Evolutionary conservation across 768 basidiomycete species (phyloP).

Genomic region (Flagelloscypha sp.): DNA sequence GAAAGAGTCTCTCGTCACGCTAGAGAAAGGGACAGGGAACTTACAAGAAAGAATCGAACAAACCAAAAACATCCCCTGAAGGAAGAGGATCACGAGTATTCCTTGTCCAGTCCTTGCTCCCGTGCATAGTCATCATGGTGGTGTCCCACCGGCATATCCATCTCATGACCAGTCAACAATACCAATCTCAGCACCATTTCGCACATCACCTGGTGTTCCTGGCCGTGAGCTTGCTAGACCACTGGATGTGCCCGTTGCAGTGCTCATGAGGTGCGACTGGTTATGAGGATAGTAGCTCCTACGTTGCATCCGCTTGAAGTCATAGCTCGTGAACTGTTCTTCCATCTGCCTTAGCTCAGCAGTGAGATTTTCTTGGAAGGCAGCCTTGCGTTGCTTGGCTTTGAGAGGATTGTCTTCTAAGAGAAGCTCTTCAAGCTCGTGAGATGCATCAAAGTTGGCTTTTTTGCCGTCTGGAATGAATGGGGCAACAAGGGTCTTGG

Average conservation of each 20-base stretch:
- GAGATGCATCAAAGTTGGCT: constrained; percentile 97
- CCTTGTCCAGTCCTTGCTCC: too few relatives aligned
- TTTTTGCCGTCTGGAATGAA: constrained; percentile 97
- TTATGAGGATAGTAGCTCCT: constrained; percentile 88
- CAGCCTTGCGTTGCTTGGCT: constrained; percentile 84
- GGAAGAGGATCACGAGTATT: too few relatives aligned
- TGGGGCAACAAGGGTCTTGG: constrained; percentile 66
- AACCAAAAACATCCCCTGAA: too few relatives aligned
- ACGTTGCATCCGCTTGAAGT: constrained; percentile 86
- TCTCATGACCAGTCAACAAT: constrained; percentile 5
- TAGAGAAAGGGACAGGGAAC: too few relatives aligned
- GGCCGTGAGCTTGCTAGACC: constrained; percentile 67
- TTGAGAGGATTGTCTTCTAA: constrained; percentile 97
- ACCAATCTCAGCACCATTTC: constrained; percentile 4
- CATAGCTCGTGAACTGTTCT: constrained; percentile 93
- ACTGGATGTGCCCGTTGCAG: constrained; percentile 67
- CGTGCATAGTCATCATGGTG: too few relatives aligned
- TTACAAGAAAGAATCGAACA: too few relatives aligned
- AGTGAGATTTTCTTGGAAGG: constrained; percentile 81
- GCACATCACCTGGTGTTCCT: constrained; percentile 52
- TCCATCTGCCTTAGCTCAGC: constrained; percentile 97
- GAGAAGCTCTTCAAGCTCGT: constrained; percentile 92
- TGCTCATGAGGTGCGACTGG: constrained; percentile 59
- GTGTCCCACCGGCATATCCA: background rate
- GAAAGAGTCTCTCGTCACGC: too few relatives aligned